These are phyloP conservation scores for Xerocomus nothofagi DNA, from an alignment of 1,284 basidiomycete genomes.

Conservation along the genomic window DNA sequence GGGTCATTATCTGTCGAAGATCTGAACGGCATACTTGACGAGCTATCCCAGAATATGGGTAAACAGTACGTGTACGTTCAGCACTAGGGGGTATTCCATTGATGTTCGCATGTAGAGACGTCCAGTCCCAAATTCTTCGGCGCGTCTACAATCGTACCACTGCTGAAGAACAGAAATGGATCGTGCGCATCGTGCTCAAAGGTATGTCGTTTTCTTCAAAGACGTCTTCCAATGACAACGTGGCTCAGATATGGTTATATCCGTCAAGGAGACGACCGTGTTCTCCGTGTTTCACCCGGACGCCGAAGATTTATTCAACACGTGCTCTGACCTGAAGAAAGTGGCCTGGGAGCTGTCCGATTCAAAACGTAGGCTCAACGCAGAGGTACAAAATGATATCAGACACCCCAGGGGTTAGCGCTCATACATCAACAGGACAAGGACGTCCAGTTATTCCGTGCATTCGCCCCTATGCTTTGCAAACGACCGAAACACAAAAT, in stretches of 20 bases:
- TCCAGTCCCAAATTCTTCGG: slow-evolving; percentile 73
- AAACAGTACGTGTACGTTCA: slow-evolving; percentile 52
- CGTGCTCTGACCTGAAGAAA: slow-evolving; percentile 91
- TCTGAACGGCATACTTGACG: slow-evolving; percentile 77
- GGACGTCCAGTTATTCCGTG: slow-evolving; percentile 73
- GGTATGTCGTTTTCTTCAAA: slow-evolving; percentile 45
- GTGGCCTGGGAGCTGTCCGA: slow-evolving; percentile 83
- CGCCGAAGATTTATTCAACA: slow-evolving; percentile 88
- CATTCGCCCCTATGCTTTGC: slow-evolving; percentile 92
- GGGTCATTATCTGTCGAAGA: slow-evolving; percentile 77
- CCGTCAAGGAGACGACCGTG: slow-evolving; percentile 85
- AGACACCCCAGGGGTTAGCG: not conserved
- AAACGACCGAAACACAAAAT: slow-evolving; percentile 79
- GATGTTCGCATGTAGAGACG: slow-evolving; percentile 48
- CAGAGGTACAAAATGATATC: slow-evolving; percentile 45
- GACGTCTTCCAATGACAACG: not conserved
- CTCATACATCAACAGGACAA: slow-evolving; percentile 59
- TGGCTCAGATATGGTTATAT: slow-evolving; percentile 68
- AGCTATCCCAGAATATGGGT: slow-evolving; percentile 65
- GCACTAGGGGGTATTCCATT: not conserved
- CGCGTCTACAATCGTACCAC: slow-evolving; percentile 77
- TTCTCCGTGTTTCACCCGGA: slow-evolving; percentile 89
- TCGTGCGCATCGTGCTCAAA: slow-evolving; percentile 90
- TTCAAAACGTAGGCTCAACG: slow-evolving; percentile 58
- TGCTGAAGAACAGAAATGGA: slow-evolving; percentile 86